These are phyloP conservation scores for Mimosa pudica DNA, from an alignment of 306 rosid species.

Conservation along the genomic window DNA sequence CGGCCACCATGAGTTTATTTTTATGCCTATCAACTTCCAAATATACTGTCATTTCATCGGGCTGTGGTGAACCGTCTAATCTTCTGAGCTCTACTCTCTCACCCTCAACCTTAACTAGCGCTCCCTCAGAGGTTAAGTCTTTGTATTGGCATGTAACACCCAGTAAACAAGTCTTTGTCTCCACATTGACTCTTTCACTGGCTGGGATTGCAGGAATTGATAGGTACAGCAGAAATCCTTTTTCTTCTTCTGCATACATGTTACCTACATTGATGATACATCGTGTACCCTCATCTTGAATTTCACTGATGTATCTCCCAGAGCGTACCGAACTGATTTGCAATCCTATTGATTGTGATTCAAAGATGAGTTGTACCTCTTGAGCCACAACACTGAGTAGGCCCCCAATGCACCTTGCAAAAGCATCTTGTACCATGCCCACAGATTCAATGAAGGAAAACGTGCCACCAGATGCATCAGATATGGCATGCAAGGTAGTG, in stretches of 20 bases:
- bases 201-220: constrained; percentile 45
- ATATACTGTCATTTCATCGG: constrained; percentile 41
- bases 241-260: constrained; percentile 67
- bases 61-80: constrained; percentile 32
- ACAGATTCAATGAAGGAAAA: constrained; percentile 69
- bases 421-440: constrained; percentile 65
- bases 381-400: constrained; percentile 67
- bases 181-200: constrained; percentile 16
- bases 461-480: constrained; percentile 63
- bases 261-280: constrained; percentile 56
- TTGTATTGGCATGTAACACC: constrained; percentile 46
- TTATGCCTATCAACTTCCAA: constrained; percentile 63
- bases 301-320: constrained; percentile 53
- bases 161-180: constrained; percentile 49
- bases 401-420: constrained; percentile 78
- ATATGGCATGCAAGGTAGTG: constrained; percentile 51
- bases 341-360: constrained; percentile 41
- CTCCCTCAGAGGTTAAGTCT: constrained; percentile 52
- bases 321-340: constrained; percentile 52
- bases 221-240: constrained; percentile 51
- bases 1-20: constrained; percentile 53
- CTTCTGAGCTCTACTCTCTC: constrained; percentile 49
- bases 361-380: constrained; percentile 48
- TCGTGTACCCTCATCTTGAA: constrained; percentile 37
- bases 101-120: constrained; percentile 32